phyloP scores from a whole-genome alignment of 1,139 yeast species.

The Saccharomyces hybrid region DNA sequence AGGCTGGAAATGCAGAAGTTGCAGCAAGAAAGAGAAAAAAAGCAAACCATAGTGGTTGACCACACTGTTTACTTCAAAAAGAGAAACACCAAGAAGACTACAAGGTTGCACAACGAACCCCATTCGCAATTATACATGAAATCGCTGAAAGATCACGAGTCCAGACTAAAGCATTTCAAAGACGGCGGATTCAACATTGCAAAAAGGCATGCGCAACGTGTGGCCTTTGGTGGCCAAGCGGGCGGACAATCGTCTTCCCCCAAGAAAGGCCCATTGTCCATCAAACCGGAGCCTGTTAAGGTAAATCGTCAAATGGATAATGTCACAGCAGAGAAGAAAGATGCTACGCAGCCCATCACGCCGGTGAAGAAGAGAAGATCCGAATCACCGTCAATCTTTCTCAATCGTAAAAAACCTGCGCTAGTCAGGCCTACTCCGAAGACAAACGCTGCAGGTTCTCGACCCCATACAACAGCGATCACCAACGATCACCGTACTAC shows the following conservation, averaged over 20 bases:
- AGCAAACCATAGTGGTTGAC: constrained; percentile 36
- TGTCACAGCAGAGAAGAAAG: not conserved
- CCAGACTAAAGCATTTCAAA: constrained; percentile 19
- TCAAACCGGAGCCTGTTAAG: not conserved
- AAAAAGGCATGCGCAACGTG: constrained; percentile 9
- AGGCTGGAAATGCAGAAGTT: constrained; percentile 39
- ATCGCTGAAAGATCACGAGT: constrained; percentile 18
- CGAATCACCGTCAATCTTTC: constrained; percentile 14
- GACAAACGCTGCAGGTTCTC: not conserved
- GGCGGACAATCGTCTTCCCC: not conserved
- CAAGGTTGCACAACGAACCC: constrained; percentile 5
- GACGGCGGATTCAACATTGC: constrained; percentile 16
- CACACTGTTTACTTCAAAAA: constrained; percentile 12
- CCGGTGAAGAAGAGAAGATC: constrained; percentile 15
- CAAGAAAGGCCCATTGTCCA: not conserved
- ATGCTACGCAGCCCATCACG: not conserved
- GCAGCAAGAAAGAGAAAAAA: constrained; percentile 39
- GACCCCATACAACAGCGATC: not conserved
- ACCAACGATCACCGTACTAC: not conserved
- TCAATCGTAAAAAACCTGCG: constrained; percentile 13
- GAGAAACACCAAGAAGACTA: not conserved
- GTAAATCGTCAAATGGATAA: not conserved
- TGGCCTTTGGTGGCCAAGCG: constrained; percentile 26
- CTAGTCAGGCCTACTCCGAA: constrained; percentile 7
- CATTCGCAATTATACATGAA: constrained; percentile 16